Evolutionary conservation across 495 filamentous ascomycete species (phyloP).

Genomic region (Lentithecium fluviatile): DNA sequence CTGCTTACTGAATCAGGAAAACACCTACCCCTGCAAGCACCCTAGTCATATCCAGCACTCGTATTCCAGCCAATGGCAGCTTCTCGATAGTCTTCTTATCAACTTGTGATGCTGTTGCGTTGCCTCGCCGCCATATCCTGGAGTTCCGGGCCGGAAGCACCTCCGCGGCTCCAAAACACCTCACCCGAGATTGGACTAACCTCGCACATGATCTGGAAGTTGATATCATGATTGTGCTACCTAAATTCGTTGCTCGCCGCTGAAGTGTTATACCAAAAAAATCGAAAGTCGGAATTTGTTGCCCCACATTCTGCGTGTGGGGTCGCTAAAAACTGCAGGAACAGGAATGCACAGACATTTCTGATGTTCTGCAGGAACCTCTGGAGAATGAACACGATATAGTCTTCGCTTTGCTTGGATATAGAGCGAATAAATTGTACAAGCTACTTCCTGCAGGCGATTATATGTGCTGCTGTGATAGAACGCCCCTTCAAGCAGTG

Average conservation of each 20-base stretch:
- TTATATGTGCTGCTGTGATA: no score
- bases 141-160: not conserved
- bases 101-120: slow-evolving; percentile 3
- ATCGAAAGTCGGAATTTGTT: not conserved
- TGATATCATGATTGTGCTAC: slow-evolving; percentile 16
- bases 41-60: slow-evolving; percentile 34
- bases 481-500: not conserved
- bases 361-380: no score
- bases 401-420: not conserved
- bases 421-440: slow-evolving; percentile 3
- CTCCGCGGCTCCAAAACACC: not conserved
- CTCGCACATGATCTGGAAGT: not conserved
- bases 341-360: not conserved
- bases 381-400: no score
- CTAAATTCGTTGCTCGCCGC: not conserved
- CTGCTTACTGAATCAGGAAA: slow-evolving; percentile 21
- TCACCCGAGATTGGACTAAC: not conserved
- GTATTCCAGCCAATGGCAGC: slow-evolving; percentile 33
- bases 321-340: slow-evolving; percentile 9
- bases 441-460: not conserved
- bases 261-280: slow-evolving; percentile 16
- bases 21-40: slow-evolving; percentile 32
- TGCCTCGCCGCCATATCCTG: not conserved
- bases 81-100: slow-evolving; percentile 31
- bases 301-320: slow-evolving; percentile 32